phyloP scores from a whole-genome alignment of 2,329 filamentous ascomycete genomes.

The Fusarium stilboides region DNA sequence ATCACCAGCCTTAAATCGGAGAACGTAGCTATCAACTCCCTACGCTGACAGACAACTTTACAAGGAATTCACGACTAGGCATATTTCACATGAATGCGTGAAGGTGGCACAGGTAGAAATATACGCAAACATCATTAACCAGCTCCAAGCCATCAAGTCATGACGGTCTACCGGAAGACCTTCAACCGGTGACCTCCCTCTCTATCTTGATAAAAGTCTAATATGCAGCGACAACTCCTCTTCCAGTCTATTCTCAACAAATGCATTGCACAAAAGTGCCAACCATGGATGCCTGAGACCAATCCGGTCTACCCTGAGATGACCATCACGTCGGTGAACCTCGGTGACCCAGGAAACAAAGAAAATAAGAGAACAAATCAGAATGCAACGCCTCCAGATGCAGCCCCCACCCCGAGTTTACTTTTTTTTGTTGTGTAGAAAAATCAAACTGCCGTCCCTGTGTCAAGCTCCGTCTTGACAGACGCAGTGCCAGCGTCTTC shows the following conservation, averaged over 20 bases:
- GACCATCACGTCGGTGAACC: slow-evolving; percentile 41
- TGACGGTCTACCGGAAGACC: slow-evolving; percentile 51
- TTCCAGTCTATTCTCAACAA: slow-evolving; percentile 56
- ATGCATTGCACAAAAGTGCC: slow-evolving; percentile 55
- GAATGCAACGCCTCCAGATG: slow-evolving; percentile 59
- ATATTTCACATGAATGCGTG: neutral
- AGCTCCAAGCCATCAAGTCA: slow-evolving; percentile 55
- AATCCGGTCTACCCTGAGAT: slow-evolving; percentile 42
- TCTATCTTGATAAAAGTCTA: slow-evolving; percentile 60
- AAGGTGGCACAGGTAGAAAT: slow-evolving; percentile 28
- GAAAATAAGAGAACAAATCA: slow-evolving; percentile 49
- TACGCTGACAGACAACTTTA: no score
- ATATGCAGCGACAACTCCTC: slow-evolving; percentile 57
- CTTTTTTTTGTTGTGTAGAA: slow-evolving; percentile 50
- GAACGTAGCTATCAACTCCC: no score
- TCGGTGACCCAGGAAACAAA: slow-evolving; percentile 46
- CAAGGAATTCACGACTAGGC: no score
- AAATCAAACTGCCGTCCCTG: slow-evolving; percentile 52
- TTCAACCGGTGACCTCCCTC: slow-evolving; percentile 51
- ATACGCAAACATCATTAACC: slow-evolving; percentile 55
- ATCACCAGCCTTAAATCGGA: no score
- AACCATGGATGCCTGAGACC: slow-evolving; percentile 51
- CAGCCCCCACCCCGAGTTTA: slow-evolving; percentile 54
- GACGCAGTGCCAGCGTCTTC: slow-evolving; percentile 60
- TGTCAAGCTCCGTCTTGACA: slow-evolving; percentile 60